Evolutionary conservation across 495 filamentous ascomycete species (phyloP), one percentile per base, ranked within the genome.

Genomic region (Xylaria nigripes): DNA sequence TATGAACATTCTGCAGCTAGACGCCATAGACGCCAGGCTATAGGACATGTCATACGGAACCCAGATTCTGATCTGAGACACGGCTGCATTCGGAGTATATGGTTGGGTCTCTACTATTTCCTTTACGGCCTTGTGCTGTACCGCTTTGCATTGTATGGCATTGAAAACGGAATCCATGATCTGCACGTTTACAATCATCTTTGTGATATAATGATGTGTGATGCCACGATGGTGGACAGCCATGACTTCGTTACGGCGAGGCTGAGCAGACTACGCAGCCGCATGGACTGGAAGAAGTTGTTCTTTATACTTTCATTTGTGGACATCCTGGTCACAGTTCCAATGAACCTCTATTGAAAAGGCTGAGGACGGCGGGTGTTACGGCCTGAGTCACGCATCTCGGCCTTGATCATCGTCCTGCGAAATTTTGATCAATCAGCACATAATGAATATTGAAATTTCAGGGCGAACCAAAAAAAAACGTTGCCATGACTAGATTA

Each of bases 71-170:
- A 54, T 48, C 51, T 54, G 51, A 48, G 64, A 68, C 60, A 70
- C 64, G 72, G 73, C 73, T 75, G 73, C 74, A 76, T 77, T 76
- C 72, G 74, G 74, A 75, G 73, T 77, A 75, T 68, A 61, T 73
- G 73, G 74, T 76, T 73, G 73, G 74, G 69, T 73, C 70, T 75
- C 64, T 64, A 60, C 43, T 57, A 45, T 75, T 75, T 63, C 45
- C 51, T 48, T 68, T 66, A 70, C 67, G 64, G 67, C 69, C 67
- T 61, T 67, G 46, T 69, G 70, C 70, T 55, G 64, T 62, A 61
- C 58, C 61, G 57, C 61, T 70, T 71, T 70, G 73, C 76, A 78
- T 18, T 76, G 70, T 77, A 75, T 64, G 63, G 74, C 77, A 78
- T 71, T 70, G 70, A 68, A 68, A 76, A 76, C 69, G 74, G 74